These are phyloP conservation scores for Acacia concinna DNA, from an alignment of 331 rosid genomes.

Conservation along the genomic window DNA sequence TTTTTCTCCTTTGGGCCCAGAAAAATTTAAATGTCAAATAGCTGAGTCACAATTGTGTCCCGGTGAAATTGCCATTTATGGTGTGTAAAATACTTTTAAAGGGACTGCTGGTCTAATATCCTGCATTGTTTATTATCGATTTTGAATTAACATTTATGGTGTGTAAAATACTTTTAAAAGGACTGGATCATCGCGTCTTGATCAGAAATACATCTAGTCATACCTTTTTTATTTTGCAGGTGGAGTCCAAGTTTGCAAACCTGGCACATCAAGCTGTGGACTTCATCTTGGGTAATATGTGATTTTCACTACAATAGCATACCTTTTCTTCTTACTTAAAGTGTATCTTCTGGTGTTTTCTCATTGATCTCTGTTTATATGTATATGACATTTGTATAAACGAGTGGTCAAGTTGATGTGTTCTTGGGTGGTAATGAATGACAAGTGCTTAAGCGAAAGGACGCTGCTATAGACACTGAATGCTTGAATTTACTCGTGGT, in stretches of 20 bases:
- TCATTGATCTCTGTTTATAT: neutral
- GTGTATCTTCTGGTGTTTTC: neutral
- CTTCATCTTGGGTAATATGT: slow-evolving; percentile 65
- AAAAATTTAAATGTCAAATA: neutral
- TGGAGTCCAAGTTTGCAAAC: slow-evolving; percentile 63
- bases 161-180: neutral
- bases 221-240: slow-evolving; percentile 39
- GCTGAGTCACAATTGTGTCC: neutral
- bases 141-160: neutral
- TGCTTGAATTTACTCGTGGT: neutral
- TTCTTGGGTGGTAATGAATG: neutral
- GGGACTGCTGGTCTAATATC: too few relatives aligned
- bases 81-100: too few relatives aligned
- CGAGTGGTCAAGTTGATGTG: neutral
- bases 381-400: neutral
- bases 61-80: neutral
- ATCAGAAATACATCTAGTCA: neutral
- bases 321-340: neutral
- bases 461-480: neutral
- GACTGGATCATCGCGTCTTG: neutral
- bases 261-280: slow-evolving; percentile 88
- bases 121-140: neutral
- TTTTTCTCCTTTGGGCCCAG: neutral
- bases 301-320: neutral
- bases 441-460: neutral